Evolutionary conservation across 2,329 filamentous ascomycete species (phyloP), one percentile per base, ranked within the genome.

Genomic region (Periconia macrospinosa): DNA sequence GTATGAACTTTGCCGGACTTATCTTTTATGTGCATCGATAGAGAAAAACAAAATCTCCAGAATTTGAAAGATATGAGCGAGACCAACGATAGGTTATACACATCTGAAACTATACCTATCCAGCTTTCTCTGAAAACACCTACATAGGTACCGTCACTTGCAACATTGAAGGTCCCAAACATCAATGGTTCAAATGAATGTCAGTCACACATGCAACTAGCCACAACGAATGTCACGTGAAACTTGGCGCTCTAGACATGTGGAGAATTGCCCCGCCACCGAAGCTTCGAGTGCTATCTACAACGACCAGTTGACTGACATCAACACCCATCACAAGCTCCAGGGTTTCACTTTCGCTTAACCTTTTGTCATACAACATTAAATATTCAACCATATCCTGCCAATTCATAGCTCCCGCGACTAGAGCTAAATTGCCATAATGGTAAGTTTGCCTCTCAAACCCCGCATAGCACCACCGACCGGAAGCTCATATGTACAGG

Each of bases 401-500:
- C 37, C 37, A 35, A 6, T 2, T 17, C 30, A 15, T 7, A 37
- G 13, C 13, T n/a, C 10, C 30, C 45, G 14, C 19, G 6, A 23
- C 13, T 11, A 49, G 5, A 33, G 3, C 14, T 13, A 23, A 15
- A 42, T 49, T 45, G 48, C 48, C 48, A 19, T 45, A 30, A 50
- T 50, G 48, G 48, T 50, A 30, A 37, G 41, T 18, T 40, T 43
- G 41, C 20, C 6, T 27, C 23, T 3, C 15, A 41, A 18, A 48
- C 14, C 30, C 46, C 17, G 17, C 11, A 18, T 35, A 20, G 17
- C 20, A 27, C 23, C 3, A 27, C 23, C 3, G 23, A 27, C 23
- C 23, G 23, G 23, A 27, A 27, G 10, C 40, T 49, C n/a, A 49
- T 20, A 30, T 9, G 37, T 52, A 15, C 40, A 78, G 73, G 74